Base-by-base conservation (phyloP, 2,329 filamentous ascomycete genomes). In the Pseudogymnoascus sp. region DNA sequence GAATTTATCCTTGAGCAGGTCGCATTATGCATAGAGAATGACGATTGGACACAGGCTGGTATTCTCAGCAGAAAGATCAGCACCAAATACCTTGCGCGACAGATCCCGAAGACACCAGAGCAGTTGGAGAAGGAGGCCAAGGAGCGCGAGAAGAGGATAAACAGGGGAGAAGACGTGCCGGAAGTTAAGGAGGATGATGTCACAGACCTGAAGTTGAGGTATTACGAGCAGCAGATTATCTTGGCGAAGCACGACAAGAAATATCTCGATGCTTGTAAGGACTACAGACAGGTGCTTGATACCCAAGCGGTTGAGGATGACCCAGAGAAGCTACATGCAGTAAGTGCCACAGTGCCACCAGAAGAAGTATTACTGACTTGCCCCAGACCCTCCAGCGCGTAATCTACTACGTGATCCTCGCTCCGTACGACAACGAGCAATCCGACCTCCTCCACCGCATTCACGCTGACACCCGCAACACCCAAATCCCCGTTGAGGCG, bases 1-100 rank as follows among this genome's bases (percentile, higher is more conserved):
- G 94, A 97, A 71, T 99, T 99, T 74, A 99, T 99, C 71, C 81
- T 99, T 60, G 90, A 95, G 64, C 94, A 99, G 76, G 93, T 97
- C 39, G 83, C 86, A 34, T 83, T 99, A 59, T 99, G 94, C 78
- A 97, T 99, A 74, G 89, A 97, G 76, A 93, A 87, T 70, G 89
- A 87, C 62, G 94, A 99, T 74, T 99, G 92, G 92, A 95, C 88
- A 69, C 95, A 99, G 74, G 94, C 93, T 30, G 86, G 87, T 58
- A 97, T 99, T 69, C 80, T 99, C 59, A 91, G 88, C 74, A 89
- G 94, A 73, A 99, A 99, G 84, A 96, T 99, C 76, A 94, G 91
- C 83, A 97, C 91, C 67, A 84, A 85, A 71, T 99, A 96, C 76
- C 89, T 99, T 67, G 78, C 89, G 57, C 86, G 93, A 70, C 95